Evolutionary conservation across 305 asterid species (phyloP).

Genomic region (Fraxinus platypoda): DNA sequence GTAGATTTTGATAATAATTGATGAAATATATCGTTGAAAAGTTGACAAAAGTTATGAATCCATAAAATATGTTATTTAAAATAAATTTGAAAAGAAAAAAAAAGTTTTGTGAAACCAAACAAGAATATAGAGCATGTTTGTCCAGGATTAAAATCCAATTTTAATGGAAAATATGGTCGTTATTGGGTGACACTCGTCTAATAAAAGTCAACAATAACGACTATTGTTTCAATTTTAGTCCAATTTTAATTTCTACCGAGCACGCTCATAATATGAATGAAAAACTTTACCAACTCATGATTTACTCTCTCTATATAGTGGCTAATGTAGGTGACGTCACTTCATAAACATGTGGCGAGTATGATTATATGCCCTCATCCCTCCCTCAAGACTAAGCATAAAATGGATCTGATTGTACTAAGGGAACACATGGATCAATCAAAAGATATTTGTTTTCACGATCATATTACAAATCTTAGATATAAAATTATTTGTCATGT

Average conservation of each 20-base stretch:
- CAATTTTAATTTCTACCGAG: too few species aligned
- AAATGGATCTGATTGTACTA: not conserved
- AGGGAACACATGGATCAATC: not conserved
- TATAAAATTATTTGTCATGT: not conserved
- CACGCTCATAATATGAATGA: not conserved
- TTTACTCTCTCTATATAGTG: not conserved
- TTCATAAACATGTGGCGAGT: not conserved
- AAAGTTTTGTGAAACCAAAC: not conserved
- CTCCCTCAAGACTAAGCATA: not conserved
- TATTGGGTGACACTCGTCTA: too few species aligned
- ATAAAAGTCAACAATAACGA: too few species aligned
- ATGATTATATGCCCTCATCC: not conserved
- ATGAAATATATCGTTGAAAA: too few species aligned
- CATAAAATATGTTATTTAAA: too few species aligned
- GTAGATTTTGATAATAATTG: not conserved
- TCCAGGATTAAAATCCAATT: too few species aligned
- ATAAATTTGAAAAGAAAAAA: not conserved
- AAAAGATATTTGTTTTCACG: not conserved
- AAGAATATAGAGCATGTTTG: too few species aligned
- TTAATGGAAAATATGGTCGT: too few species aligned
- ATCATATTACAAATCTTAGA: not conserved
- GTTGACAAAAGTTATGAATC: too few species aligned
- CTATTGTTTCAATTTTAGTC: too few species aligned
- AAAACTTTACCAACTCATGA: not conserved
- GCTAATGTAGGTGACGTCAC: not conserved